Conservation (phyloP, 2,329 filamentous ascomycete species). For the Sporothrix brasiliensis region DNA sequence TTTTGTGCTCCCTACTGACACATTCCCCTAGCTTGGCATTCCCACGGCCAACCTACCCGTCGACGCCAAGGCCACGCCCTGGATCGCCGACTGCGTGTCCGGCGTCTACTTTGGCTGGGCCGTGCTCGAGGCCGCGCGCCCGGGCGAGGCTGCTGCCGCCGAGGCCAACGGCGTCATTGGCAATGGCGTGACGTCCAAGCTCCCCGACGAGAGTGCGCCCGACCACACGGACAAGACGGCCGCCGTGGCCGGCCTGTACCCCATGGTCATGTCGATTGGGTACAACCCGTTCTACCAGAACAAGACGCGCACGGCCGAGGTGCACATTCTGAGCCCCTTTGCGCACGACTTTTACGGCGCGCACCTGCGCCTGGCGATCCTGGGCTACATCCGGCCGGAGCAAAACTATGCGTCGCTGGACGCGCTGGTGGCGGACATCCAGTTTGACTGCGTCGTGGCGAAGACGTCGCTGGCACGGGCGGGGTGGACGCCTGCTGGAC, state of each 20-base stretch:
- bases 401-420: conserved; percentile 84
- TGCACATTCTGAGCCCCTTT: conserved; percentile 83
- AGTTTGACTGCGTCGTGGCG: conserved; percentile 83
- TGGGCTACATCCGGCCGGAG: conserved; percentile 88
- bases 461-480: conserved; percentile 69
- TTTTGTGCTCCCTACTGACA: not conserved
- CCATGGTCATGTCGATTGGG: conserved; percentile 91
- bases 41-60: conserved; percentile 92
- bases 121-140: conserved; percentile 62
- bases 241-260: conserved; percentile 57
- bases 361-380: conserved; percentile 75
- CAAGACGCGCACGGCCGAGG: conserved; percentile 80
- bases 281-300: conserved; percentile 99
- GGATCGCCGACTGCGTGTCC: conserved; percentile 66
- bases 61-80: conserved; percentile 61
- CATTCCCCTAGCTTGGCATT: conserved; percentile 72
- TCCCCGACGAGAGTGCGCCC: not conserved
- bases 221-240: conserved; percentile 48
- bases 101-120: conserved; percentile 97
- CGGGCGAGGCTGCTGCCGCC: conserved; percentile 49
- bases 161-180: conserved; percentile 47
- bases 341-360: conserved; percentile 80
- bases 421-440: conserved; percentile 84
- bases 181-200: conserved; percentile 38
- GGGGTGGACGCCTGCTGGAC: conserved; percentile 55